Evolutionary conservation across 192 early-diverging fungal genomes (phyloP), one percentile per base, ranked within the genome.

Genomic region (Entomortierella lignicola): DNA sequence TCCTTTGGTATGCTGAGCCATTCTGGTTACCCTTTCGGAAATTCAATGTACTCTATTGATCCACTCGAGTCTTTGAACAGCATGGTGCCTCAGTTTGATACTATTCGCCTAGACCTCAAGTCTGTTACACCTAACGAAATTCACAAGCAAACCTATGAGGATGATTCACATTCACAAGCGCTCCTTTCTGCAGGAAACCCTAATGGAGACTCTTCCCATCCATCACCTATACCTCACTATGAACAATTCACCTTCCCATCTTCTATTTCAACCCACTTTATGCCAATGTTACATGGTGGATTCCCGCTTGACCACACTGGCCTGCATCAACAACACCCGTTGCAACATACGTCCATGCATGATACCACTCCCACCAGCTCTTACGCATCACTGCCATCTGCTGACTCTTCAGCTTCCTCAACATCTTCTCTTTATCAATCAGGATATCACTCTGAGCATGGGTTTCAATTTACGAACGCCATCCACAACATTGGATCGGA

Each of bases 161-260:
- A 13, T 11, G 44, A 52, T 39, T 77, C 43, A 55, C 21, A 53
- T 25, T 60, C 66, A 2, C 67, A 70, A 8, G 29, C 41, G 8
- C 18, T 65, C 17, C 25, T 69, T 13, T 63, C 81, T 25, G 48
- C 21, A 27, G 52, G 63, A 17, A 72, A 61, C 30, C 69, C 82
- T 5, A 73, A 71, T 26, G 69, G 69, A 23, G 69, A 63, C 26
- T 80, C 69, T 0, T 67, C 82, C 12, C 58, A 71, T 10, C 47
- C 77, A 11, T 81, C 82, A 5, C 65, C 75, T 15, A 66, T 80
- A 48, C 68, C 62, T n/a, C 75, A 80, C 20, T 77, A 79, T 37
- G 65, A 79, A n/a, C 70, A 79, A 6, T 65, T 74, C 34, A 69
- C 72, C 1, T 74, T 74, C 63, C 57, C 71, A 1, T 42, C 75